A percentile compares a stretch with the other conserved stretches of the same genome.
phyloP scores from a whole-genome alignment of 768 basidiomycete genomes.

The Amanita fuliginea region DNA sequence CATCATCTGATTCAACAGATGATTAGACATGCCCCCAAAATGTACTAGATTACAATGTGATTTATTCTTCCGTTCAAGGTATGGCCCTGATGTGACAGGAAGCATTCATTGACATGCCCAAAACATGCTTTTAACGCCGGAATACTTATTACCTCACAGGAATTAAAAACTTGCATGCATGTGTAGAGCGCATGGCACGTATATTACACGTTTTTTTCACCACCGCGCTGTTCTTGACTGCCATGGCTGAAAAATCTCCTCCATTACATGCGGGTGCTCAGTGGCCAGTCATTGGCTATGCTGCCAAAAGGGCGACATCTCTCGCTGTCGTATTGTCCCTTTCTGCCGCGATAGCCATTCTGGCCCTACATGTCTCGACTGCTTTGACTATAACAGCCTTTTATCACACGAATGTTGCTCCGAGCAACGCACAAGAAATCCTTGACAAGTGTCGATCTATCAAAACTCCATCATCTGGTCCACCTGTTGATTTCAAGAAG shows the following conservation, averaged over 20 bases:
- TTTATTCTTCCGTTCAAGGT: background rate
- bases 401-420: constrained; percentile 8
- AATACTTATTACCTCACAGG: background rate
- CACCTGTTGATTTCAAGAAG: constrained; percentile 22
- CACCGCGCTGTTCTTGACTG: constrained; percentile 1
- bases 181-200: constrained; percentile 3
- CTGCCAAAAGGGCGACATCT: background rate
- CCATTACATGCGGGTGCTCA: background rate
- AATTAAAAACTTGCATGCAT: background rate
- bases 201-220: constrained; percentile 1
- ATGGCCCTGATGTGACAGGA: background rate
- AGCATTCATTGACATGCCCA: background rate
- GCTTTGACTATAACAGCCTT: constrained; percentile 1
- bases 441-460: constrained; percentile 40
- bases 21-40: background rate
- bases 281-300: background rate
- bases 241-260: constrained; percentile 7
- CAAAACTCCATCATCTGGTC: constrained; percentile 37
- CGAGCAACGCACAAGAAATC: constrained; percentile 19
- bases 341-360: constrained; percentile 7
- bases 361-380: constrained; percentile 5
- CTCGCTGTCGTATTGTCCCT: constrained; percentile 9
- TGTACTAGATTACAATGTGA: background rate
- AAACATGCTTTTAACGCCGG: background rate
- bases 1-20: background rate